These are phyloP conservation scores for Linanthus parryae DNA, from an alignment of 148 eudicot species.

Conservation along the genomic window DNA sequence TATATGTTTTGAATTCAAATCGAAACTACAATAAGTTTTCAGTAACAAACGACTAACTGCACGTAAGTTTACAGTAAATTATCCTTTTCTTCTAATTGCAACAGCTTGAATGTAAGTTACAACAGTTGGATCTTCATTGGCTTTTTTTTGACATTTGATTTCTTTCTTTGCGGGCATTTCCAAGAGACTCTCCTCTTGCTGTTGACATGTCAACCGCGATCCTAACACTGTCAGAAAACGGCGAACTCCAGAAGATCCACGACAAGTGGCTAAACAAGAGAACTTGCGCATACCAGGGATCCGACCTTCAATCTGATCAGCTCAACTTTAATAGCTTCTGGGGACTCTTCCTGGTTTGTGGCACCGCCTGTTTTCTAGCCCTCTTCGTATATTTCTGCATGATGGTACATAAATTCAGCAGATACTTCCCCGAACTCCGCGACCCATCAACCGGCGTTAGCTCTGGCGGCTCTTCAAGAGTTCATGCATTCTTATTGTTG, in stretches of 20 bases:
- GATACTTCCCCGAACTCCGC: conserved; percentile 22
- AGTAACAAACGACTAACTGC: no score
- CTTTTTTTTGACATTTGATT: background rate
- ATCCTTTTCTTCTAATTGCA: background rate
- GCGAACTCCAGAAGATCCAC: conserved; percentile 34
- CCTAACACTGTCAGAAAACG: conserved; percentile 40
- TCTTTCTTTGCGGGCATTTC: conserved; percentile 37
- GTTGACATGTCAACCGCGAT: conserved; percentile 52
- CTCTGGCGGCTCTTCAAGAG: conserved; percentile 26
- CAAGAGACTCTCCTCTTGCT: conserved; percentile 43
- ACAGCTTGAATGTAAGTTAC: background rate
- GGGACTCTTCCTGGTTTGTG: conserved; percentile 79
- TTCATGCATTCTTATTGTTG: conserved; percentile 28
- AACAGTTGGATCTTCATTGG: background rate
- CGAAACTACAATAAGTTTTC: no score
- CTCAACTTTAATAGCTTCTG: conserved; percentile 52
- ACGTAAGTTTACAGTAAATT: background rate
- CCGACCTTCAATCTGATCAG: conserved; percentile 25
- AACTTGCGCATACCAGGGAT: conserved; percentile 5
- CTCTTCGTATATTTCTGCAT: conserved; percentile 33
- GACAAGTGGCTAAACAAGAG: conserved; percentile 24
- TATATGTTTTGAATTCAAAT: no score
- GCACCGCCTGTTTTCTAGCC: conserved; percentile 49
- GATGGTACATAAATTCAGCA: conserved; percentile 33
- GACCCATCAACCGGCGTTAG: conserved; percentile 10